Evolutionary conservation across 1,284 basidiomycete species (phyloP).

Genomic region (Chiua sp.): DNA sequence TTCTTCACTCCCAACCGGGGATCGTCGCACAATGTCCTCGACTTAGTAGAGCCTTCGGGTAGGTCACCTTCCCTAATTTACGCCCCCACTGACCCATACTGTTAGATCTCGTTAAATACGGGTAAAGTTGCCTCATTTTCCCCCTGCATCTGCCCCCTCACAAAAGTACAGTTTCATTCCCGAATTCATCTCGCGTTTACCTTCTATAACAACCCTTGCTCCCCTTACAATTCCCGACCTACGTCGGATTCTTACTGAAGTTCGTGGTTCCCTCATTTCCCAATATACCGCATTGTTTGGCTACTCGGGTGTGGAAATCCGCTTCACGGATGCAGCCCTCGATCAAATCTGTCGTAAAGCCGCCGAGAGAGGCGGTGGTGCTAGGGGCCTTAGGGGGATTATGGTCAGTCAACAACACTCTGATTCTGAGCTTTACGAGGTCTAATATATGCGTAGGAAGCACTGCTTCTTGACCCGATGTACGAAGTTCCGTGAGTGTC

Average conservation of each 20-base stretch:
- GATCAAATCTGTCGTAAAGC: slow-evolving; percentile 84
- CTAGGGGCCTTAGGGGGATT: slow-evolving; percentile 86
- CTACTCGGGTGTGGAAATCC: slow-evolving; percentile 81
- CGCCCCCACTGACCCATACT: slow-evolving; percentile 6
- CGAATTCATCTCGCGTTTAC: slow-evolving; percentile 92
- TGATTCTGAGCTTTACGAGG: neutral
- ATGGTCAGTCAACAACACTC: slow-evolving; percentile 59
- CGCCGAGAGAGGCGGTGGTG: slow-evolving; percentile 83
- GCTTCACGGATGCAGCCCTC: slow-evolving; percentile 77
- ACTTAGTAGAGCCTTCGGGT: slow-evolving; percentile 74
- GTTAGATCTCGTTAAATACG: slow-evolving; percentile 84
- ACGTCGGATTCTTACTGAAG: slow-evolving; percentile 90
- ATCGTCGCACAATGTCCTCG: slow-evolving; percentile 54
- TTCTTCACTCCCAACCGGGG: slow-evolving; percentile 79
- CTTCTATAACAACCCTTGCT: slow-evolving; percentile 83
- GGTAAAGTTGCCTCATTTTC: slow-evolving; percentile 47
- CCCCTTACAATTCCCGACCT: slow-evolving; percentile 79
- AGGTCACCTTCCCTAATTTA: slow-evolving; percentile 16
- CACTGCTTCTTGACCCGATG: slow-evolving; percentile 84
- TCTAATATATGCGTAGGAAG: slow-evolving; percentile 57
- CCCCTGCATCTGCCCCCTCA: slow-evolving; percentile 8
- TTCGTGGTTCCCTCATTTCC: slow-evolving; percentile 87
- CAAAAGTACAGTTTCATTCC: slow-evolving; percentile 76
- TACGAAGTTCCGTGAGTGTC: slow-evolving; percentile 90
- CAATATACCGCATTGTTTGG: slow-evolving; percentile 88